Conservation (phyloP, 306 rosid genomes). For the Elaeagnus macrophylla region DNA sequence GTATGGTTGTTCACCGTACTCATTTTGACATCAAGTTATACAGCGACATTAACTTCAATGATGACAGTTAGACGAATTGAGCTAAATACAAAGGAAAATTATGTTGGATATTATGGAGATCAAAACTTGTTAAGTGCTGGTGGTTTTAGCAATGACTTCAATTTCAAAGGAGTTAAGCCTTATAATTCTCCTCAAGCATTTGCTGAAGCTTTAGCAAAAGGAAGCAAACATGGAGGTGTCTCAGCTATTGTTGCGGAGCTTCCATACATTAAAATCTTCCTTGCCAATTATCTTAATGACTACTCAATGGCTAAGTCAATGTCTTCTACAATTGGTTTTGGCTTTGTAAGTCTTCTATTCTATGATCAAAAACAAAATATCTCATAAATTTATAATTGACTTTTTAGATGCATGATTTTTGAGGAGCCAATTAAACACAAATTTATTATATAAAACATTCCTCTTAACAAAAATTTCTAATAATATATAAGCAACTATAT, state of each 20-base stretch:
- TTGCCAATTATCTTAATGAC: conserved; percentile 6
- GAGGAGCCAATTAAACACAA: too few species aligned
- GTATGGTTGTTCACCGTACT: conserved; percentile 13
- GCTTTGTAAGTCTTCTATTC: conserved; percentile 13
- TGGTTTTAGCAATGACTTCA: too few species aligned
- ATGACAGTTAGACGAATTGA: conserved; percentile 10
- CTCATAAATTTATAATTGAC: too few species aligned
- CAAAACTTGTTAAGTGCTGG: too few species aligned
- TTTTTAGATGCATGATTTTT: too few species aligned
- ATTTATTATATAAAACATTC: too few species aligned
- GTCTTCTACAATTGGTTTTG: conserved; percentile 14
- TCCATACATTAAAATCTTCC: conserved; percentile 13
- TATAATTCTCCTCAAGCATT: background rate
- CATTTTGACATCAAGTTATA: conserved; percentile 14
- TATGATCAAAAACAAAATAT: too few species aligned
- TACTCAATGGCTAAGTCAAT: background rate
- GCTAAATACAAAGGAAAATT: background rate
- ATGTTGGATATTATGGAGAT: background rate
- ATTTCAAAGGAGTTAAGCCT: background rate
- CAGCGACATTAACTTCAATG: conserved; percentile 20
- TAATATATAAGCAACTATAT: too few species aligned
- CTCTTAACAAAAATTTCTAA: too few species aligned
- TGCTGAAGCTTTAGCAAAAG: conserved; percentile 11
- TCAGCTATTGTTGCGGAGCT: conserved; percentile 12
- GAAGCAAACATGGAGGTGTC: conserved; percentile 11